Evolutionary conservation across 2,329 filamentous ascomycete species (phyloP).

Genomic region (Ceratocystis albifundus): DNA sequence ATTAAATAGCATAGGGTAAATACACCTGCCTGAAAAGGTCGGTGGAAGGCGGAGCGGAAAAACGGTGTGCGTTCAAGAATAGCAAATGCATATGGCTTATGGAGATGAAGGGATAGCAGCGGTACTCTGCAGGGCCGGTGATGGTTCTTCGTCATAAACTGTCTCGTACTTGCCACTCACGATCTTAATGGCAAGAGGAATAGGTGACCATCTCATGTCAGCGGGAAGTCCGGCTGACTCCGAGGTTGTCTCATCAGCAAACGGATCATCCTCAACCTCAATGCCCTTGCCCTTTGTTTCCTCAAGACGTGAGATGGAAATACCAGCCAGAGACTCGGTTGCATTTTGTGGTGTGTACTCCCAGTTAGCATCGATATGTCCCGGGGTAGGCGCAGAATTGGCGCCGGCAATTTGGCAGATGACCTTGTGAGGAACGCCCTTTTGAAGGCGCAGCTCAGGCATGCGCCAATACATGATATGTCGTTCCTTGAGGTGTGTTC

Average conservation of each 20-base stretch:
- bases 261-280: constrained; percentile 47
- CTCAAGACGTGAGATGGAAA: constrained; percentile 51
- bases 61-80: neutral
- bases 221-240: constrained; percentile 24
- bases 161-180: constrained; percentile 63
- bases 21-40: neutral
- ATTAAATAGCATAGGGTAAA: neutral
- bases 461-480: constrained; percentile 71
- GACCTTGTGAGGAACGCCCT: constrained; percentile 56
- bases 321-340: constrained; percentile 35
- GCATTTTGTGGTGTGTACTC: constrained; percentile 39
- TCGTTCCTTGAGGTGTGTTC: constrained; percentile 68
- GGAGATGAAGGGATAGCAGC: constrained; percentile 7
- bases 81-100: neutral
- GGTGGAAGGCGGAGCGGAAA: neutral
- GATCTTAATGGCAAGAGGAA: constrained; percentile 55
- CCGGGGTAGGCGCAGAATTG: constrained; percentile 58
- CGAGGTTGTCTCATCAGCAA: constrained; percentile 41
- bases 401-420: constrained; percentile 69
- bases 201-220: constrained; percentile 49
- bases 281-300: constrained; percentile 43
- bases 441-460: constrained; percentile 46
- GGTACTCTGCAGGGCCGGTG: constrained; percentile 27
- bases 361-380: constrained; percentile 73
- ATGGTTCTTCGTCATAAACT: constrained; percentile 29